A percentile compares a stretch with the other conserved stretches of the same genome.
These are phyloP conservation scores for Pyricularia pennisetigena DNA, from an alignment of 2,329 filamentous ascomycete genomes.

Conservation along the genomic window DNA sequence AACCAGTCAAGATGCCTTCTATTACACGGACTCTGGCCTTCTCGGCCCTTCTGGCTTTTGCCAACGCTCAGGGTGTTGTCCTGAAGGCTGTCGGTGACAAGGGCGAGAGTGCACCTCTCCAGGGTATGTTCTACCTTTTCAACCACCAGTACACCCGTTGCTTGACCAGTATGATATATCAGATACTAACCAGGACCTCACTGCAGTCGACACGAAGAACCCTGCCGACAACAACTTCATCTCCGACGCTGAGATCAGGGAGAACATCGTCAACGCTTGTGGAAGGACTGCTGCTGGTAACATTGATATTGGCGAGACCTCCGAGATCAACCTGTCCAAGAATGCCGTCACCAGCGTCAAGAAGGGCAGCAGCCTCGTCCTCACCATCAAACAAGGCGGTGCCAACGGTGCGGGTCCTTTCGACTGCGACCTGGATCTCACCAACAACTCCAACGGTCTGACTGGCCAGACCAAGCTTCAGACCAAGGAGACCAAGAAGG, in stretches of 20 bases:
- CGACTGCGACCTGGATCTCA: constrained; percentile 39
- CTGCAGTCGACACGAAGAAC: constrained; percentile 34
- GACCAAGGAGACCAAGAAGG: constrained; percentile 8
- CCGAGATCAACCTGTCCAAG: constrained; percentile 37
- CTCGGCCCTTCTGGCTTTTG: constrained; percentile 5
- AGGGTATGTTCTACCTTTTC: background rate
- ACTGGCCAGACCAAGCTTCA: constrained; percentile 28
- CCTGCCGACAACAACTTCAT: constrained; percentile 54
- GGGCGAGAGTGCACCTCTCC: constrained; percentile 4
- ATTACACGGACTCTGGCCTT: constrained; percentile 3
- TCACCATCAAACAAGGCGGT: constrained; percentile 42
- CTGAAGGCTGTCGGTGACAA: constrained; percentile 7
- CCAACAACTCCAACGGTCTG: constrained; percentile 31
- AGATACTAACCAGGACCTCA: constrained; percentile 9
- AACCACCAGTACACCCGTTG: too few relatives aligned
- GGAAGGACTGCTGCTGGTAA: constrained; percentile 52
- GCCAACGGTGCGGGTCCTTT: constrained; percentile 44
- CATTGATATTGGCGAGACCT: constrained; percentile 50
- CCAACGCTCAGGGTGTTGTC: constrained; percentile 8
- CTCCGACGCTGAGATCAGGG: constrained; percentile 38
- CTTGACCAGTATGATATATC: background rate
- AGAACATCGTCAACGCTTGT: constrained; percentile 46
- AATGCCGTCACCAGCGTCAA: constrained; percentile 37
- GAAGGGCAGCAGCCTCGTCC: constrained; percentile 30
- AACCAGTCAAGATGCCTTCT: background rate